phyloP scores from a whole-genome alignment of 2,329 filamentous ascomycete species.

The Ophiosphaerella korrae region DNA sequence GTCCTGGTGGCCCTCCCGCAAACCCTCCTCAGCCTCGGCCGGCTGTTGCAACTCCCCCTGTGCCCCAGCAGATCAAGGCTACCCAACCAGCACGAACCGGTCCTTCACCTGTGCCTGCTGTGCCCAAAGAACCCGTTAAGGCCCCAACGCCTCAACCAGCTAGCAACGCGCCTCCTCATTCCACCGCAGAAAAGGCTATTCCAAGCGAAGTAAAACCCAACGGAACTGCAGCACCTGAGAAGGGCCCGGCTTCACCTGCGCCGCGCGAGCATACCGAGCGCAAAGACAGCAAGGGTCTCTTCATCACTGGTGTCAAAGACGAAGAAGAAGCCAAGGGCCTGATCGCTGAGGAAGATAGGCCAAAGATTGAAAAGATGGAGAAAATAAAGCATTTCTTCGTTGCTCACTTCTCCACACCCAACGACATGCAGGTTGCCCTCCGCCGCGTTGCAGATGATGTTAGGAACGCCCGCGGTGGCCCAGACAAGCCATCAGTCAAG shows the following conservation, averaged over 20 bases:
- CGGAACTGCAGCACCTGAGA: constrained; percentile 53
- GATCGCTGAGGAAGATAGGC: constrained; percentile 80
- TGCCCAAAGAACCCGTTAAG: constrained; percentile 54
- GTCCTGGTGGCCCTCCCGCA: constrained; percentile 36
- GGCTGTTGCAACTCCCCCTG: constrained; percentile 42
- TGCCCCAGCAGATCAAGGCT: constrained; percentile 47
- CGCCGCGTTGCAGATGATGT: constrained; percentile 74
- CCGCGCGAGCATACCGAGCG: constrained; percentile 61
- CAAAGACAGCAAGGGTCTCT: constrained; percentile 78
- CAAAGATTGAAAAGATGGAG: constrained; percentile 71
- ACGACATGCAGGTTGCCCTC: constrained; percentile 82
- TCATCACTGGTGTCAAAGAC: constrained; percentile 83
- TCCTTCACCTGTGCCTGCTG: constrained; percentile 48
- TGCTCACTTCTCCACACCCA: constrained; percentile 77
- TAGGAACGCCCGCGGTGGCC: constrained; percentile 74
- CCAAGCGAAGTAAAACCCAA: constrained; percentile 55
- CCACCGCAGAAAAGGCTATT: constrained; percentile 47
- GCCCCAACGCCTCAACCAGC: constrained; percentile 56
- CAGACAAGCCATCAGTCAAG: constrained; percentile 80
- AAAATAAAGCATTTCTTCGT: constrained; percentile 84
- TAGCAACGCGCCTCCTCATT: constrained; percentile 38
- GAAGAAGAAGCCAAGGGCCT: constrained; percentile 83
- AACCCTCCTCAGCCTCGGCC: constrained; percentile 41
- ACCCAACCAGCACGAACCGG: constrained; percentile 46
- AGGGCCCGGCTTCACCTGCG: constrained; percentile 41